phyloP scores from a whole-genome alignment of 495 filamentous ascomycete species.

The Aspergillus asperescens region DNA sequence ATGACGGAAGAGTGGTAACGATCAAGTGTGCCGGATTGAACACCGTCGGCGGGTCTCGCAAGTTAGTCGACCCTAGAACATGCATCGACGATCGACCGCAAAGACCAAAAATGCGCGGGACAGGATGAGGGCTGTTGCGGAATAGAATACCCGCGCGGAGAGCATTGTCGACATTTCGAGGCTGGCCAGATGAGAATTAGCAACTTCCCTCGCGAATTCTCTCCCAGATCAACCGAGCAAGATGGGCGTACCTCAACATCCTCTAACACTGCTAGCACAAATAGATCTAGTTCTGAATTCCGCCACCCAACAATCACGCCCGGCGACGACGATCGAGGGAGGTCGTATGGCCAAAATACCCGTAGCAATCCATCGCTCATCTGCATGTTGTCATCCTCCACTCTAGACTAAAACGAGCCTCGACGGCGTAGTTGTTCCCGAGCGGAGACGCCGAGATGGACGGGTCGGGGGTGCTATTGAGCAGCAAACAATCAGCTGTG shows the following conservation, averaged over 20 bases:
- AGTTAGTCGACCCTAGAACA: constrained; percentile 77
- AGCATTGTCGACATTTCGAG: constrained; percentile 78
- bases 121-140: constrained; percentile 75
- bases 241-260: constrained; percentile 68
- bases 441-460: constrained; percentile 80
- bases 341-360: constrained; percentile 95
- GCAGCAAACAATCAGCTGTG: not conserved
- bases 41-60: constrained; percentile 37
- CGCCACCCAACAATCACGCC: constrained; percentile 93
- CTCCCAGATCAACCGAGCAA: not conserved
- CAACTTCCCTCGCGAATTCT: constrained; percentile 8
- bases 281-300: constrained; percentile 84
- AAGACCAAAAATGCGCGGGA: constrained; percentile 72
- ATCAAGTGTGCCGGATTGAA: constrained; percentile 68
- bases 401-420: constrained; percentile 74
- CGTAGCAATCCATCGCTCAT: constrained; percentile 84
- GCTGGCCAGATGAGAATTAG: constrained; percentile 32
- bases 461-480: constrained; percentile 75
- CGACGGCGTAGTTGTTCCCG: constrained; percentile 90
- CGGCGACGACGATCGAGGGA: constrained; percentile 60
- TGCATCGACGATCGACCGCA: constrained; percentile 80
- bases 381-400: constrained; percentile 80
- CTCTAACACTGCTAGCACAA: constrained; percentile 83
- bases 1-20: constrained; percentile 53
- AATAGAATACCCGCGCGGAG: constrained; percentile 78